These are phyloP conservation scores for Pelargonium fulgidum DNA, from an alignment of 441 rosid genomes.

Conservation along the genomic window DNA sequence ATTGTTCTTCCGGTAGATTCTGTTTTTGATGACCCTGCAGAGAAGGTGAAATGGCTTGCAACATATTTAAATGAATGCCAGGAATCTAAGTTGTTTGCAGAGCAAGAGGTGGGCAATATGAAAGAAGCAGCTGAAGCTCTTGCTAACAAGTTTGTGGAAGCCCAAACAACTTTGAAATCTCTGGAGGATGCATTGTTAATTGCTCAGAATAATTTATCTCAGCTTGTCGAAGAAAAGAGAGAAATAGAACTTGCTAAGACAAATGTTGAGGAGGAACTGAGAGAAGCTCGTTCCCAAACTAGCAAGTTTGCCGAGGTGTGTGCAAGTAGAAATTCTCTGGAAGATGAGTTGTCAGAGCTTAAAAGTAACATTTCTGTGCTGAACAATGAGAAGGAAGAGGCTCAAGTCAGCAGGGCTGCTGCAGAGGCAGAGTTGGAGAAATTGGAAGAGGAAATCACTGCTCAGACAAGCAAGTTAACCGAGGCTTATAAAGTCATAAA, in stretches of 20 bases:
- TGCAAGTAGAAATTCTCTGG: constrained; percentile 48
- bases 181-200: constrained; percentile 52
- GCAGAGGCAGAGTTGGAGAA: constrained; percentile 50
- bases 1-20: constrained; percentile 45
- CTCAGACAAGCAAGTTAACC: constrained; percentile 42
- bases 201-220: constrained; percentile 14
- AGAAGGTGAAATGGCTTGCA: constrained; percentile 58
- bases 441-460: constrained; percentile 40
- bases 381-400: constrained; percentile 62
- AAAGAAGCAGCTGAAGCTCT: constrained; percentile 43
- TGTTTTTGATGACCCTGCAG: constrained; percentile 45
- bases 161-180: constrained; percentile 38
- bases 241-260: constrained; percentile 18
- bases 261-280: constrained; percentile 51
- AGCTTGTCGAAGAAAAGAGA: constrained; percentile 19
- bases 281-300: constrained; percentile 44
- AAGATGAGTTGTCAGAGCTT: constrained; percentile 54
- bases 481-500: constrained; percentile 54
- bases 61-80: constrained; percentile 48
- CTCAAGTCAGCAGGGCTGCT: constrained; percentile 41
- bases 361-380: constrained; percentile 47
- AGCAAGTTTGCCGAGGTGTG: constrained; percentile 47
- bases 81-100: constrained; percentile 41
- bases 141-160: constrained; percentile 48
- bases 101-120: constrained; percentile 46